phyloP scores from a whole-genome alignment of 1,284 basidiomycete species.

The Rhodotorula sp. region DNA sequence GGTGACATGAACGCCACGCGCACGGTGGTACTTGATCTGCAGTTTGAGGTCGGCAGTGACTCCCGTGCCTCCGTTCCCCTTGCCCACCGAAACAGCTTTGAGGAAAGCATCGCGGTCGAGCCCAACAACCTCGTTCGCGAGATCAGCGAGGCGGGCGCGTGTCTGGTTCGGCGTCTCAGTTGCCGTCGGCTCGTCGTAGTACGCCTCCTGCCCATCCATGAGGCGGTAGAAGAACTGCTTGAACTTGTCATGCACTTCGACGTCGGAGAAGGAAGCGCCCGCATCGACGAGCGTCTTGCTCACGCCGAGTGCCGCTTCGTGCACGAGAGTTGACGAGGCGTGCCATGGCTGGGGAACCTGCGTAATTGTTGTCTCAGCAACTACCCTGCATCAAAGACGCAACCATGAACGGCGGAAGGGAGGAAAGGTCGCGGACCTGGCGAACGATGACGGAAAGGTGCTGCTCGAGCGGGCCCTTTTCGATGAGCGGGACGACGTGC shows the following conservation, averaged over 20 bases:
- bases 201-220: constrained; percentile 48
- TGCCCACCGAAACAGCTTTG: constrained; percentile 47
- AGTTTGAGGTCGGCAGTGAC: constrained; percentile 42
- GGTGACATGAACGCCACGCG: constrained; percentile 53
- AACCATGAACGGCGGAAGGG: too few species aligned
- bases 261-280: constrained; percentile 44
- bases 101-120: constrained; percentile 48
- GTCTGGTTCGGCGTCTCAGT: constrained; percentile 50
- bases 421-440: constrained; percentile 28
- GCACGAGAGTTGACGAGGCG: constrained; percentile 47
- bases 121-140: constrained; percentile 46
- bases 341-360: constrained; percentile 44
- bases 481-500: constrained; percentile 49
- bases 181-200: constrained; percentile 49
- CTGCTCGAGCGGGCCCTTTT: constrained; percentile 42
- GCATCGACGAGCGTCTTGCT: constrained; percentile 47
- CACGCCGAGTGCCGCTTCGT: constrained; percentile 51
- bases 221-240: constrained; percentile 49
- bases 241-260: constrained; percentile 41
- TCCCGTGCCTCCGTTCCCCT: constrained; percentile 50
- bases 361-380: too few species aligned
- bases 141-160: constrained; percentile 49
- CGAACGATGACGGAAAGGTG: constrained; percentile 49
- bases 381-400: too few species aligned
- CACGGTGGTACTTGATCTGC: constrained; percentile 45